A percentile compares a stretch with the other conserved stretches of the same genome.
These are phyloP conservation scores for Zoysia matrella DNA, from an alignment of 202 grass and related monocot genomes.

Conservation along the genomic window DNA sequence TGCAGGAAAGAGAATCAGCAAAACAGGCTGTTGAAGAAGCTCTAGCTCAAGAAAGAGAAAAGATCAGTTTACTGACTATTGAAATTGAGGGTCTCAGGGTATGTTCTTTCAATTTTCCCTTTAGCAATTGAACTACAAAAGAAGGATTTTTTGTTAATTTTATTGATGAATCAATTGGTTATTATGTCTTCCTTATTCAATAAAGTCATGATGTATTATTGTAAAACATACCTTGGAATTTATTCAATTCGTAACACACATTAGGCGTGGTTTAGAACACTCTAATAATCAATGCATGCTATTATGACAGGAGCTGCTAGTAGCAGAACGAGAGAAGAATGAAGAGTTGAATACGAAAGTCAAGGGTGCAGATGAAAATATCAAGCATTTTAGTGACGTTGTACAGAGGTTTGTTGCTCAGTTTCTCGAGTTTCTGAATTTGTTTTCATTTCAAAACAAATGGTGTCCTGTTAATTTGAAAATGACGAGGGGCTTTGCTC, in stretches of 20 bases:
- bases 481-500: neutral
- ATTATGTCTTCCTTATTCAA: slow-evolving; percentile 14
- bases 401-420: slow-evolving; percentile 61
- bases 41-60: slow-evolving; percentile 80
- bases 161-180: slow-evolving; percentile 5
- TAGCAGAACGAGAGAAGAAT: slow-evolving; percentile 60
- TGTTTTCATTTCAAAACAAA: slow-evolving; percentile 30
- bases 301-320: slow-evolving; percentile 49
- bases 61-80: slow-evolving; percentile 61
- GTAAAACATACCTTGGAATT: slow-evolving; percentile 9
- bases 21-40: slow-evolving; percentile 75
- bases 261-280: slow-evolving; percentile 25
- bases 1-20: slow-evolving; percentile 65
- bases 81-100: slow-evolving; percentile 73
- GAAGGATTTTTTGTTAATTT: too few relatives aligned
- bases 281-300: slow-evolving; percentile 6
- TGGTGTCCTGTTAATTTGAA: slow-evolving; percentile 25
- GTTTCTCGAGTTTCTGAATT: slow-evolving; percentile 18
- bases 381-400: slow-evolving; percentile 61
- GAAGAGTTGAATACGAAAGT: slow-evolving; percentile 64
- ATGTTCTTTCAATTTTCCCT: slow-evolving; percentile 23
- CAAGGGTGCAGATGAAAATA: slow-evolving; percentile 56
- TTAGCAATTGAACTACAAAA: slow-evolving; percentile 3
- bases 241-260: slow-evolving; percentile 12
- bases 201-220: neutral